phyloP scores from a whole-genome alignment of 768 basidiomycete species.

The Coprinopsis marcescibilis region DNA sequence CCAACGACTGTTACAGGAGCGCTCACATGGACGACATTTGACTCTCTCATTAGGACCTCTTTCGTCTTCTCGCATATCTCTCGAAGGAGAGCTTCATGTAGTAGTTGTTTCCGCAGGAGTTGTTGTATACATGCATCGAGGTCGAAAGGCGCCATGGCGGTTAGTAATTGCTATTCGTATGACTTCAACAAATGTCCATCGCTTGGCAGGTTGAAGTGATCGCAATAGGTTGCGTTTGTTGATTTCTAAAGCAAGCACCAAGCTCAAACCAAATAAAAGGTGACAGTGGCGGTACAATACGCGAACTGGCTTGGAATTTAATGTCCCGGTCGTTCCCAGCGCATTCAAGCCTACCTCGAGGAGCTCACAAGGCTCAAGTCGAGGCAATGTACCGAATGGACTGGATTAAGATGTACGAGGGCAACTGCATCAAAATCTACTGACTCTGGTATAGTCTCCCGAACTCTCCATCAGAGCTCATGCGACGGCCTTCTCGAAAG shows the following conservation, averaged over 20 bases:
- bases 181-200: not conserved
- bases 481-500: constrained; percentile 11
- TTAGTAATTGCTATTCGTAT: not conserved
- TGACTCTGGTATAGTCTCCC: not conserved
- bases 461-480: constrained; percentile 7
- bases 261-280: too few relatives aligned
- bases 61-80: constrained; percentile 99
- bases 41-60: constrained; percentile 98
- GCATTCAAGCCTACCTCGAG: too few relatives aligned
- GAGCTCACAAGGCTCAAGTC: too few relatives aligned
- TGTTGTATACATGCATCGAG: constrained; percentile 95
- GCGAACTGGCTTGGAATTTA: too few relatives aligned
- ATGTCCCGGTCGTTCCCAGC: too few relatives aligned
- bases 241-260: too few relatives aligned
- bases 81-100: constrained; percentile 89
- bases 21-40: constrained; percentile 95
- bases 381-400: too few relatives aligned
- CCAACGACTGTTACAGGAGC: constrained; percentile 98
- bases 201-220: too few relatives aligned
- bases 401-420: too few relatives aligned
- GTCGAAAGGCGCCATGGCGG: constrained; percentile 70
- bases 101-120: constrained; percentile 83
- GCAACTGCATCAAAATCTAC: not conserved
- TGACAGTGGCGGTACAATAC: too few relatives aligned
- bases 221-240: too few relatives aligned